Base-by-base conservation (phyloP, 805 yeast genomes). In the Candida suzukii region DNA sequence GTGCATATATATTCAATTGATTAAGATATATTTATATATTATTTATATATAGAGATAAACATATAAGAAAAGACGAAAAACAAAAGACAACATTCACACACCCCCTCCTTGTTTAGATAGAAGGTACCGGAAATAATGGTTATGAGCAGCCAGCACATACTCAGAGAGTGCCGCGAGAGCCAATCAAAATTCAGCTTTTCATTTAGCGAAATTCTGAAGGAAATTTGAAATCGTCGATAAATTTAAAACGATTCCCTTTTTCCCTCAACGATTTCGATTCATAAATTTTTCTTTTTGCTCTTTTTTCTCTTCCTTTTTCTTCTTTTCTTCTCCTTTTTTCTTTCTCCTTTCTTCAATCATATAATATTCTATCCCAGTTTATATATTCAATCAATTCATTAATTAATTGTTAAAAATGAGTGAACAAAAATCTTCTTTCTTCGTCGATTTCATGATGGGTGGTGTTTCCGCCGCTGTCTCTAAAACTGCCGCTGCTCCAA, bases 401-500 rank as follows among this genome's bases (percentile, higher is more conserved):
- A 10, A 31, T 31, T 38, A 42, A 24, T 37, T 19, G 26, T 29
- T 24, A n/a, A 54, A 49, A 50, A 63, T 62, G 67, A 50, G 65
- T 50, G 63, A 64, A 48, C 58, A 63, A 49, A 61, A 61, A 50
- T 67, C 80, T 47, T 63, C 68, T 57, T 76, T 76, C 67, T 58
- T 70, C 57, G 60, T 73, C 63, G 84, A 80, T 67, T 86, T 86
- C 79, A 63, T 86, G 73, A 88, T 90, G 96, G 96, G 96, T 74
- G 96, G 96, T 88, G 95, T 88, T 58, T 88, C 96, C 74, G 96
- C 96, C 74, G 96, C 96, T 64, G 90, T 88, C 74, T 84, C 96
- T 58, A 88, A 88, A 82, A 88, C 96, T 52, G 96, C 95, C 52
- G 96, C 96, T 63, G 95, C 96, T 60, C 96, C 96, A 70, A 88